phyloP scores from a whole-genome alignment of 2,329 filamentous ascomycete genomes.

The Talaromyces sp. region DNA sequence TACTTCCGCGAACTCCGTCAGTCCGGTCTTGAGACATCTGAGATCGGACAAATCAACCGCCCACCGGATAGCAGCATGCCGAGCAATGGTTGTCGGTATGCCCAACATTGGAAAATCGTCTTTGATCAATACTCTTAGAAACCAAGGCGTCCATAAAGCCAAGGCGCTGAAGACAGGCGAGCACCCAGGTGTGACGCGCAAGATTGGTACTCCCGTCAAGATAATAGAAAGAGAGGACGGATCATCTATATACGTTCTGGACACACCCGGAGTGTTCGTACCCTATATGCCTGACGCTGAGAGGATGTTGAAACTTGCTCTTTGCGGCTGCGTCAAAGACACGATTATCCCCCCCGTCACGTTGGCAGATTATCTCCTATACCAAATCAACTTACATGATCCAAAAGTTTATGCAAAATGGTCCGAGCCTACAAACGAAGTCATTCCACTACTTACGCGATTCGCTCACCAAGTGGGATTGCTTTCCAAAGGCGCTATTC shows the following conservation, averaged over 20 bases:
- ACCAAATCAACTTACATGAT: constrained; percentile 68
- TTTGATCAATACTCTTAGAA: constrained; percentile 80
- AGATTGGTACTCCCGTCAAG: constrained; percentile 77
- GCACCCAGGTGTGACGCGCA: constrained; percentile 85
- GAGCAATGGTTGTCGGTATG: constrained; percentile 90
- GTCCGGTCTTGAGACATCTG: constrained; percentile 33
- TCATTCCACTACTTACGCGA: constrained; percentile 65
- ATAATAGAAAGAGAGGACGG: constrained; percentile 59
- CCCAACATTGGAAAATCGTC: constrained; percentile 96
- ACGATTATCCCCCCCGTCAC: constrained; percentile 73
- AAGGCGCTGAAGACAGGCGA: constrained; percentile 80
- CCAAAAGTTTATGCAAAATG: constrained; percentile 62
- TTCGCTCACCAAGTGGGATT: constrained; percentile 73
- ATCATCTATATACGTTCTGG: constrained; percentile 73
- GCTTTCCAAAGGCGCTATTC: constrained; percentile 66
- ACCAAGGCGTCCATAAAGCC: constrained; percentile 57
- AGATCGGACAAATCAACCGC: constrained; percentile 29
- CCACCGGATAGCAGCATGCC: constrained; percentile 67
- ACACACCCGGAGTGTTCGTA: constrained; percentile 93
- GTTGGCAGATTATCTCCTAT: constrained; percentile 87
- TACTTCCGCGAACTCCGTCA: constrained; percentile 30
- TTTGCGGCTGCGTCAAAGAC: constrained; percentile 88
- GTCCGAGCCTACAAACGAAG: constrained; percentile 74
- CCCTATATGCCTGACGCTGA: constrained; percentile 82
- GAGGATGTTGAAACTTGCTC: constrained; percentile 90